Evolutionary conservation across 2,329 filamentous ascomycete species (phyloP).

Genomic region (Claviceps quebecensis): DNA sequence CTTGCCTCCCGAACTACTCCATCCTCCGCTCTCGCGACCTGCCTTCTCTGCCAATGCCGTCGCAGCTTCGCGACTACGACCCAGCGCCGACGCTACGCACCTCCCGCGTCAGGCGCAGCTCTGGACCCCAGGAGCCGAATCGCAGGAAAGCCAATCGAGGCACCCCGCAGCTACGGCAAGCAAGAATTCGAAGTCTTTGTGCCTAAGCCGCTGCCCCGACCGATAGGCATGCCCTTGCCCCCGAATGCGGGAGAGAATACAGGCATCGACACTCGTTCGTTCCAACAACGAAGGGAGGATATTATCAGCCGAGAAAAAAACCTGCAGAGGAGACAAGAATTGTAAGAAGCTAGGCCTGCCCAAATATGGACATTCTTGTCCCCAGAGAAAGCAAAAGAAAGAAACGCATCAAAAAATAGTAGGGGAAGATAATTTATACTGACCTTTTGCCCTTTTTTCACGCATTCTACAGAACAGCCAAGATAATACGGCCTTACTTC

Average conservation of each 20-base stretch:
- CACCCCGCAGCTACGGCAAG: slow-evolving; percentile 46
- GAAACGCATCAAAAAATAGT: no score
- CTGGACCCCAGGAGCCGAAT: slow-evolving; percentile 25
- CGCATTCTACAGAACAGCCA: slow-evolving; percentile 41
- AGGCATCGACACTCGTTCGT: slow-evolving; percentile 54
- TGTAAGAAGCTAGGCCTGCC: slow-evolving; percentile 36
- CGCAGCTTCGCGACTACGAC: slow-evolving; percentile 33
- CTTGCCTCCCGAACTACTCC: slow-evolving; percentile 7
- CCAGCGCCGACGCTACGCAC: slow-evolving; percentile 15
- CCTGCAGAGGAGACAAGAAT: slow-evolving; percentile 55
- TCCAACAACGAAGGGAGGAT: slow-evolving; percentile 59
- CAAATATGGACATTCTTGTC: no score
- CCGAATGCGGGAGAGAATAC: slow-evolving; percentile 71
- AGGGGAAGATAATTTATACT: no score
- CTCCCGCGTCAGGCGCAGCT: slow-evolving; percentile 21
- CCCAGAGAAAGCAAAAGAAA: not conserved
- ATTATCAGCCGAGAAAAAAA: slow-evolving; percentile 81
- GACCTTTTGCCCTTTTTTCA: no score
- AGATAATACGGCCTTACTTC: slow-evolving; percentile 82
- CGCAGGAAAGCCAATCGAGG: slow-evolving; percentile 36
- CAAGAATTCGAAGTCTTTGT: slow-evolving; percentile 37
- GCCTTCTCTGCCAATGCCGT: slow-evolving; percentile 38
- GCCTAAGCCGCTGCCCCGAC: slow-evolving; percentile 48
- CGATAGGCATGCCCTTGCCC: slow-evolving; percentile 67
- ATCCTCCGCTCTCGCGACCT: slow-evolving; percentile 23